phyloP scores from a whole-genome alignment of 495 filamentous ascomycete species.

The Aspergillus ellipticus region DNA sequence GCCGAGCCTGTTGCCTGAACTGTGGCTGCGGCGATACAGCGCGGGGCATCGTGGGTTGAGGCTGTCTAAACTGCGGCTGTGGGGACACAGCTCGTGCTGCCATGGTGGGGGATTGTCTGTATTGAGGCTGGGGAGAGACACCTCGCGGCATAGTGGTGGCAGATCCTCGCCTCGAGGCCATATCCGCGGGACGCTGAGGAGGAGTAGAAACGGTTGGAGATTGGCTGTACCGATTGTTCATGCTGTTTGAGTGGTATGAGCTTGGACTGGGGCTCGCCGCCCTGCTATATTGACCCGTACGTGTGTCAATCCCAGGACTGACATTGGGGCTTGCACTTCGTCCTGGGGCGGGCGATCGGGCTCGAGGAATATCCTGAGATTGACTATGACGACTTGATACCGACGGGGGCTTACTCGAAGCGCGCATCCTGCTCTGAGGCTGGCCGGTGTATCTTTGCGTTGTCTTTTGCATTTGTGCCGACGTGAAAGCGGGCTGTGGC shows the following conservation, averaged over 20 bases:
- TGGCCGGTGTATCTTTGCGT: conserved; percentile 83
- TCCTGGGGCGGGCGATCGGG: conserved; percentile 49
- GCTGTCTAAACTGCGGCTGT: conserved; percentile 5
- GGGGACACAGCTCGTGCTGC: conserved; percentile 7
- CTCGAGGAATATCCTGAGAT: conserved; percentile 40
- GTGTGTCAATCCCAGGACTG: conserved; percentile 34
- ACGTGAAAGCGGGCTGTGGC: conserved; percentile 87
- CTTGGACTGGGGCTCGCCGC: conserved; percentile 34
- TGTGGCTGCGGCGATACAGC: conserved; percentile 54
- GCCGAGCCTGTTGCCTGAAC: conserved; percentile 58
- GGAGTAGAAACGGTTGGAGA: conserved; percentile 30
- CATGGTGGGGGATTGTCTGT: conserved; percentile 26
- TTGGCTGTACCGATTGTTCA: conserved; percentile 38
- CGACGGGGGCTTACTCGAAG: conserved; percentile 31
- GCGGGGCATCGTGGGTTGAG: conserved; percentile 36
- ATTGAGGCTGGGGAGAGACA: conserved; percentile 57
- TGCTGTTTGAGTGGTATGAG: conserved; percentile 39
- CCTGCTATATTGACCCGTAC: conserved; percentile 38
- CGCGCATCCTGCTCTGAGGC: conserved; percentile 73
- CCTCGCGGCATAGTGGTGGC: conserved; percentile 51
- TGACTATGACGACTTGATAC: conserved; percentile 27
- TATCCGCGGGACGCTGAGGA: conserved; percentile 53
- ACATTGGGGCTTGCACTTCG: conserved; percentile 54
- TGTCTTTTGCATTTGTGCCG: conserved; percentile 88
- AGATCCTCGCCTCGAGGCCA: conserved; percentile 43